A percentile compares a stretch with the other conserved stretches of the same genome.
These are phyloP conservation scores for Lachancea sp. DNA, from an alignment of 805 yeast species.

Conservation along the genomic window DNA sequence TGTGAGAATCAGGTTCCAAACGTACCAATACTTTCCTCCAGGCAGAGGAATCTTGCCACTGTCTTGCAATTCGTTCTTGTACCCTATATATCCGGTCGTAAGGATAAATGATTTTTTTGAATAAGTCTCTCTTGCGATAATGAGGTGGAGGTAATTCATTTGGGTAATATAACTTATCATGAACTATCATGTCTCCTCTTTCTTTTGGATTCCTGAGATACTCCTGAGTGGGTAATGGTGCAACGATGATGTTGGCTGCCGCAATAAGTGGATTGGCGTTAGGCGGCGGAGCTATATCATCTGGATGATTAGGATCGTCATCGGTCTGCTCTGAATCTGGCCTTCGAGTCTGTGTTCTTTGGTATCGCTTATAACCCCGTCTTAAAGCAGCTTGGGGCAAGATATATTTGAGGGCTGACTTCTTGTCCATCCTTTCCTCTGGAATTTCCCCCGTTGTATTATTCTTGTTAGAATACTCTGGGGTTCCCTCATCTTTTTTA, in stretches of 20 bases:
- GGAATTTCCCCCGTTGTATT: conserved; percentile 24
- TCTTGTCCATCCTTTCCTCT: conserved; percentile 21
- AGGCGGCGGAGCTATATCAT: conserved; percentile 36
- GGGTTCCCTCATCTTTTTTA: conserved; percentile 1
- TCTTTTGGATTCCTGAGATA: conserved; percentile 62
- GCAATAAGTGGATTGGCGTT: conserved; percentile 75
- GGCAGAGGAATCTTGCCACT: conserved; percentile 74
- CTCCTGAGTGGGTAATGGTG: conserved; percentile 68
- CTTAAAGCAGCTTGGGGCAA: conserved; percentile 23
- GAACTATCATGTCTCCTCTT: conserved; percentile 65
- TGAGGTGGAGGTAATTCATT: conserved; percentile 57
- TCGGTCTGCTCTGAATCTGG: neutral
- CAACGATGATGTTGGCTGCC: conserved; percentile 68
- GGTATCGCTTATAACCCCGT: conserved; percentile 19
- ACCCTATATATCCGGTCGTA: conserved; percentile 30
- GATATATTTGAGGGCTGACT: conserved; percentile 25
- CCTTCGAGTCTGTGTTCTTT: conserved; percentile 22
- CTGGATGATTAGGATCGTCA: neutral
- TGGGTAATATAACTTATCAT: conserved; percentile 70
- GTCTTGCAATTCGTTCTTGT: conserved; percentile 74
- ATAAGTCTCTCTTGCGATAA: conserved; percentile 24
- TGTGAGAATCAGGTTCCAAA: conserved; percentile 89
- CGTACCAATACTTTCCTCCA: conserved; percentile 92
- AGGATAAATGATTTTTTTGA: conserved; percentile 29
- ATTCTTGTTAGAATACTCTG: conserved; percentile 7